Evolutionary conservation across 768 basidiomycete species (phyloP).

Genomic region (Russula griseocarnosa): DNA sequence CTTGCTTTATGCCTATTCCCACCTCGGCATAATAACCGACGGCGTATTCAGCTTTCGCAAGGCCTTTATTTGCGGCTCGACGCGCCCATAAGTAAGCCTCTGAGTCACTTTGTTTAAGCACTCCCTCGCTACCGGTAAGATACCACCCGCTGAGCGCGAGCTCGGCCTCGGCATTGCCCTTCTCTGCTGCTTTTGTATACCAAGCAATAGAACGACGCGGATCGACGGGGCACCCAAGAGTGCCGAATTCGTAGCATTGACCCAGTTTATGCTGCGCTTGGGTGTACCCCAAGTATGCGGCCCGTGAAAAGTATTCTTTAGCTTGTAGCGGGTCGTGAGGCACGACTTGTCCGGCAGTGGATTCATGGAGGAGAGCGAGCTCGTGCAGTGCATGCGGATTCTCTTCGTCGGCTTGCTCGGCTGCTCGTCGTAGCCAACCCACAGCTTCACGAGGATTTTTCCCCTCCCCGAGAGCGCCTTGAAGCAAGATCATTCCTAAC

Average conservation of each 20-base stretch:
- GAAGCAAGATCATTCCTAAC: slow-evolving; percentile 94
- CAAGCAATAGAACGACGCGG: slow-evolving; percentile 93
- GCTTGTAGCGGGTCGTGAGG: slow-evolving; percentile 79
- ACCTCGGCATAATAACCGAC: slow-evolving; percentile 98
- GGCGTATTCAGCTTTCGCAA: slow-evolving; percentile 97
- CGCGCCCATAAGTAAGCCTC: slow-evolving; percentile 99
- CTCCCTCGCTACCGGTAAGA: slow-evolving; percentile 90
- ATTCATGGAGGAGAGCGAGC: slow-evolving; percentile 83
- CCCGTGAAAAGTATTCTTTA: slow-evolving; percentile 80
- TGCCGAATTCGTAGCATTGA: slow-evolving; percentile 91
- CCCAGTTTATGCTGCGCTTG: slow-evolving; percentile 95
- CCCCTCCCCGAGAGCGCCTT: slow-evolving; percentile 76
- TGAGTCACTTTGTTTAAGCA: slow-evolving; percentile 94
- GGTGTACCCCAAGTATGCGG: slow-evolving; percentile 89
- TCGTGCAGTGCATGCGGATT: slow-evolving; percentile 98
- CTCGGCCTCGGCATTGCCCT: slow-evolving; percentile 92
- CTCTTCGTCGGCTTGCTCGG: slow-evolving; percentile 95
- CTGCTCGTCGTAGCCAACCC: slow-evolving; percentile 91
- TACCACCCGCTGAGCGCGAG: slow-evolving; percentile 98
- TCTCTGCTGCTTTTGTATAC: slow-evolving; percentile 98
- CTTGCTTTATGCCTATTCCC: slow-evolving; percentile 95
- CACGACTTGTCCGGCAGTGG: slow-evolving; percentile 60
- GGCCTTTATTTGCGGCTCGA: slow-evolving; percentile 91
- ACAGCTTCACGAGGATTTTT: slow-evolving; percentile 89
- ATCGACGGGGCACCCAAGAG: slow-evolving; percentile 84